Base-by-base conservation (phyloP, 805 yeast genomes). In the Schwanniomyces sp. region DNA sequence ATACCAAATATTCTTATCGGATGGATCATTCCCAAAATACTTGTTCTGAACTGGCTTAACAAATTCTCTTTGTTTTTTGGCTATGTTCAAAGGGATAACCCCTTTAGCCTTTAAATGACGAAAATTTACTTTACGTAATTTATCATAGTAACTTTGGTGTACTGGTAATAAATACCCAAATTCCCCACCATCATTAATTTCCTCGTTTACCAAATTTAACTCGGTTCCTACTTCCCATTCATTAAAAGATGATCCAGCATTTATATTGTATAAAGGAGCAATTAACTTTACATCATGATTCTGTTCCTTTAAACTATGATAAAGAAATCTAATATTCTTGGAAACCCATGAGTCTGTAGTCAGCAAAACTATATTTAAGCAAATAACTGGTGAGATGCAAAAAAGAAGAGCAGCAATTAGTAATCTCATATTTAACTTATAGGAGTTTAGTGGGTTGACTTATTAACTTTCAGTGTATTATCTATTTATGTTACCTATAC, bases 281-380 rank as follows among this genome's bases (percentile, higher is more conserved):
- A 69, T 61, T 32, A 67, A 55, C 14, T 56, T 49, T 28, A 69
- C 75, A 4, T 54, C 56, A 47, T 70, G 75, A 37, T 64, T 63
- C 10, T 56, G 58, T 2, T 58, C 63, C 41, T 56, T 52, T 34
- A 72, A 55, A 16, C 61, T 59, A 14, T 62, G 51, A 47, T 66
- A 60, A 30, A 70, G 50, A 29, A 52, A 54, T 11, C 75, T 53
- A 14, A 61, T 51, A 50, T 69, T 67, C 45, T 64, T 69, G 12
- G 69, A 57, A 9, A 67, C 74, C 75, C 75, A 70, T 5, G 67
- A 60, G 49, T 70, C 74, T 3, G 69, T 58, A 25, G 67, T 53
- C 5, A 72, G 52, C 24, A 70, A 34, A 17, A 70, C 47, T 18
- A 70, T 64, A 41, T 68, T 65, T 43, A 69, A 26, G 21, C 32